Base-by-base conservation (phyloP, 352 stramenopile genomes). In the Phytopythium aichiense region DNA sequence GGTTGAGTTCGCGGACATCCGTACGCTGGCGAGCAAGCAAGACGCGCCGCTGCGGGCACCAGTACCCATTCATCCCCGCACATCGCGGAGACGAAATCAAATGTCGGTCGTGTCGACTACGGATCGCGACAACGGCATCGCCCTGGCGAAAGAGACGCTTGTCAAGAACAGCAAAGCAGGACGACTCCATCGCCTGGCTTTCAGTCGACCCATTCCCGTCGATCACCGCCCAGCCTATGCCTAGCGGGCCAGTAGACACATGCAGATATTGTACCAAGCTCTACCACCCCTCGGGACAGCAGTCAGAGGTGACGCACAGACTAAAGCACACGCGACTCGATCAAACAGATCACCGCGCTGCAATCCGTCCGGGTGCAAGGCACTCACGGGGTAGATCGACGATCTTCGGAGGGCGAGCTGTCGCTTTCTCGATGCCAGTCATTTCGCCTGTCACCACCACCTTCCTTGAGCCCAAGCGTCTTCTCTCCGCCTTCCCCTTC, bases 1-100 rank as follows among this genome's bases (percentile, higher is more conserved):
- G 5, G 64, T 91, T 56, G 77, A 88, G 71, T 88, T 91, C 63
- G 77, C 81, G 2, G 75, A 79, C 1, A 79, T 87, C 30, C 68
- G 65, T 1, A 45, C 35, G 16, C 56, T 67, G 53, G 61, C 61
- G 12, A 49, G 31, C 20, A 52, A 52, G 40, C 40, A 25, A 4
- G 28, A 30, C 18, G 25, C 40, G 16, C 15, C 40, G 28, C 42
- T 35, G 43, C 18, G 40, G 16, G 31, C 33, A n/a, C 18, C 30
- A 31, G 30, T 30, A 4, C 30, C 52, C 33, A 45, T 25, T 20
- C 31, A 46, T 8, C 13, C 12, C 31, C 16, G 8, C 18, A 31
- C 16, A 18, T 53, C 46, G 25, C 22, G 46, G 12, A 33, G 7
- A 35, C 23, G 46, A 33, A 48, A 4, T 18, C 20, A 23, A 7